Evolutionary conservation across 129 eudicot species (phyloP), one percentile per base, ranked within the genome.

Genomic region (Helianthus tuberosus): DNA sequence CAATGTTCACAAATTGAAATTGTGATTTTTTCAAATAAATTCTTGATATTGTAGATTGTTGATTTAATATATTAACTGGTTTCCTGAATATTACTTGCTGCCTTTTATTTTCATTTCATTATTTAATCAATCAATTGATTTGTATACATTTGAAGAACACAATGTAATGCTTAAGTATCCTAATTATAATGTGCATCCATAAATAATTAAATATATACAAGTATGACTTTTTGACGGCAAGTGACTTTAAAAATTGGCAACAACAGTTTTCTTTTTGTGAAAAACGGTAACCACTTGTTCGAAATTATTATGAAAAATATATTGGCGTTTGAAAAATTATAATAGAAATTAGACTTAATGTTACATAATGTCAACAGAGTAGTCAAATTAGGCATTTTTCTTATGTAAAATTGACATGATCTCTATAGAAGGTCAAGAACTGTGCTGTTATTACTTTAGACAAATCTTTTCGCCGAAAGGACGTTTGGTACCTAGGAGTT

Each of bases 41-140:
- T 66, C 79, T 75, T 65, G 66, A 65, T 76, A 20, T 76, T 48
- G 25, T 62, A 6, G 35, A 63, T 77, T 62, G 66, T 27, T 27
- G 32, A 27, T 27, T 27, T 27, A 55, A 9, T 59, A n/a, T n/a
- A n/a, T n/a, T n/a, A n/a, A n/a, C n/a, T n/a, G n/a, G n/a, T n/a
- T n/a, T n/a, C n/a, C n/a, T n/a, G n/a, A n/a, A 13, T 72, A 14
- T 43, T 39, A 48, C 52, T 49, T 35, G 43, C 14, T 35, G 49
- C 49, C 60, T 72, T 46, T 3, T 51, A 38, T 23, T 20, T 51
- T 6, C 3, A 32, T 39, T 20, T 25, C 48, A 38, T 38, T 23
- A 20, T 29, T 66, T 25, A 10, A 25, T 12, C 3, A 55, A 60
- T 29, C 65, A 60, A 12, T 7, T 68, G 50, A 43, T 12, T 32